These are phyloP conservation scores for Takakia lepidozioides DNA, from an alignment of 225 moss, liverwort and hornwort species.

Conservation along the genomic window DNA sequence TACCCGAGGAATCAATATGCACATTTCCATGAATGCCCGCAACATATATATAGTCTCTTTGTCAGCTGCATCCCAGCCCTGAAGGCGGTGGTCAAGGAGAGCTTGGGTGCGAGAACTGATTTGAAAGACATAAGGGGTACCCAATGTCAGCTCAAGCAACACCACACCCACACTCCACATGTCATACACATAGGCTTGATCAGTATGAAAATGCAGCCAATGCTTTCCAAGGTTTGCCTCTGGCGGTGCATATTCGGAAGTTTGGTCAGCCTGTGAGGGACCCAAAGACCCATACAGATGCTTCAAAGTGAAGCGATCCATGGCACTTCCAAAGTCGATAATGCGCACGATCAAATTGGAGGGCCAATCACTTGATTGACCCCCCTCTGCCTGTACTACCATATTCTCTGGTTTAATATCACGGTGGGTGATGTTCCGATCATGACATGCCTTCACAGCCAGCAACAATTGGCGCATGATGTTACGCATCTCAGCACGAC, in stretches of 20 bases:
- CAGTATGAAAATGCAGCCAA: conserved; percentile 75
- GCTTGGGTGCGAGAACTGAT: conserved; percentile 65
- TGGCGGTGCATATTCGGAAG: conserved; percentile 74
- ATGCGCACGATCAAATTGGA: conserved; percentile 68
- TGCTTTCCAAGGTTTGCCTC: conserved; percentile 67
- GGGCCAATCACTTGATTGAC: conserved; percentile 38
- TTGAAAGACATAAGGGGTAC: conserved; percentile 84
- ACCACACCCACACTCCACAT: conserved; percentile 86
- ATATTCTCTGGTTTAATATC: conserved; percentile 89
- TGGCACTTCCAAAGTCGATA: conserved; percentile 83
- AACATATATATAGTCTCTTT: conserved; percentile 65
- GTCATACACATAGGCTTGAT: conserved; percentile 71
- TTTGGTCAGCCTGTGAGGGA: conserved; percentile 71
- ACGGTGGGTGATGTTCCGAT: conserved; percentile 73
- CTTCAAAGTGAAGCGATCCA: conserved; percentile 57
- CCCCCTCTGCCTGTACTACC: conserved; percentile 46
- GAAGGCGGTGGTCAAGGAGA: conserved; percentile 60
- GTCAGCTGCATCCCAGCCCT: conserved; percentile 65
- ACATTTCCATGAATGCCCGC: conserved; percentile 79
- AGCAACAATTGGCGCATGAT: conserved; percentile 59
- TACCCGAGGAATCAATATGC: conserved; percentile 69
- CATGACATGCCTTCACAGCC: conserved; percentile 71
- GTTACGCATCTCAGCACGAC: conserved; percentile 57
- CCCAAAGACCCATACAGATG: conserved; percentile 59
- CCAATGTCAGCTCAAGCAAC: conserved; percentile 71